These are phyloP conservation scores for Aspergillus nidulans DNA, from an alignment of 495 filamentous ascomycete species.

Conservation along the genomic window DNA sequence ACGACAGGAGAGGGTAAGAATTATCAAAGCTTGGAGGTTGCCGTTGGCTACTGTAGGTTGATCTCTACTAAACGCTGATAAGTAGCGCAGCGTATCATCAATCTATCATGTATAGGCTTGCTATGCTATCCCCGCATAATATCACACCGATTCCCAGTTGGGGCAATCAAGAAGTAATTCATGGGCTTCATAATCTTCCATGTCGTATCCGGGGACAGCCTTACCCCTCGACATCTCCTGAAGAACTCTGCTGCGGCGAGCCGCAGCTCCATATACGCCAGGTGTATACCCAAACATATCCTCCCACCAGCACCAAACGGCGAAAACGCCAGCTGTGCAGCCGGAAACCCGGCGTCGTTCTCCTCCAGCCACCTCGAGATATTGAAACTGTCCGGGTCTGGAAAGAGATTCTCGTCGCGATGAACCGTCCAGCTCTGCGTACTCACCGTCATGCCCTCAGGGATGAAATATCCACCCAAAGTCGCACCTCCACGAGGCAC, in stretches of 20 bases:
- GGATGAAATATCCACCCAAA: constrained; percentile 19
- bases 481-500: constrained; percentile 17
- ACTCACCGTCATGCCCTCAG: constrained; percentile 17
- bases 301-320: constrained; percentile 19
- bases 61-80: too few relatives aligned
- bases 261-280: constrained; percentile 19
- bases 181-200: constrained; percentile 13
- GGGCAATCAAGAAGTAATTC: constrained; percentile 17
- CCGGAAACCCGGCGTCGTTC: background rate
- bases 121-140: constrained; percentile 7
- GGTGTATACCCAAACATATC: constrained; percentile 18
- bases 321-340: constrained; percentile 4
- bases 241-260: constrained; percentile 18
- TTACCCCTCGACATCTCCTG: constrained; percentile 6
- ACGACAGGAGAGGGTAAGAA: too few relatives aligned
- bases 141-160: constrained; percentile 12
- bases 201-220: constrained; percentile 7
- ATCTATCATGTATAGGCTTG: too few relatives aligned
- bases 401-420: constrained; percentile 18
- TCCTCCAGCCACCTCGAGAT: constrained; percentile 14
- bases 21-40: too few relatives aligned
- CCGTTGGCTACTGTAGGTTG: too few relatives aligned
- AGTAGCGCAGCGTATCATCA: too few relatives aligned
- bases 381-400: constrained; percentile 20
- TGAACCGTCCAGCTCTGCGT: constrained; percentile 23